A percentile compares a stretch with the other conserved stretches of the same genome.
These are phyloP conservation scores for Rhodamnia argentea DNA, from an alignment of 345 rosid genomes.

Conservation along the genomic window DNA sequence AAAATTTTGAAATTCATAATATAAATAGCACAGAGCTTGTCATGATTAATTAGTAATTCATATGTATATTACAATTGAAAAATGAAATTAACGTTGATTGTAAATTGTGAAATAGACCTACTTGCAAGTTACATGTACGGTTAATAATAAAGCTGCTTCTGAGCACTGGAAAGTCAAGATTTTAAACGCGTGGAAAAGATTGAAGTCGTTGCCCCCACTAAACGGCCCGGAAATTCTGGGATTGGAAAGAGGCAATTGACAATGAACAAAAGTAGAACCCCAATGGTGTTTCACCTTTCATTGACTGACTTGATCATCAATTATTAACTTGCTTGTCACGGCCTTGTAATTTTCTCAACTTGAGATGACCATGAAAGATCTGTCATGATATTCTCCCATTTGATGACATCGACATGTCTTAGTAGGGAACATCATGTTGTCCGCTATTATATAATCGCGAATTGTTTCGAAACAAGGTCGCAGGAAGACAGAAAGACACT, in stretches of 20 bases:
- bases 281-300: background rate
- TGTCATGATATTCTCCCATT: background rate
- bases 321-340: background rate
- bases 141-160: background rate
- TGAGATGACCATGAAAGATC: background rate
- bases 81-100: too few species aligned
- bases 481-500: too few species aligned
- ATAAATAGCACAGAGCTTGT: background rate
- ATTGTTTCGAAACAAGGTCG: too few species aligned
- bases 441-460: too few species aligned
- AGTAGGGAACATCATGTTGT: too few species aligned
- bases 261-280: background rate
- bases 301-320: background rate
- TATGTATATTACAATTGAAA: background rate
- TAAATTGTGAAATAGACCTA: too few species aligned
- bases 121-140: too few species aligned
- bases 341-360: too few species aligned
- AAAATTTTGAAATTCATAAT: too few species aligned
- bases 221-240: background rate
- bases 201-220: accelerated
- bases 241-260: background rate
- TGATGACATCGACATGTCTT: background rate
- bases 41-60: background rate
- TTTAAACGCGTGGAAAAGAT: accelerated
- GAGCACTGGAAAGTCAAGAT: accelerated